Evolutionary conservation across 805 yeast species (phyloP), one percentile per base, ranked within the genome.

Genomic region (Yarrowia keelungensis): DNA sequence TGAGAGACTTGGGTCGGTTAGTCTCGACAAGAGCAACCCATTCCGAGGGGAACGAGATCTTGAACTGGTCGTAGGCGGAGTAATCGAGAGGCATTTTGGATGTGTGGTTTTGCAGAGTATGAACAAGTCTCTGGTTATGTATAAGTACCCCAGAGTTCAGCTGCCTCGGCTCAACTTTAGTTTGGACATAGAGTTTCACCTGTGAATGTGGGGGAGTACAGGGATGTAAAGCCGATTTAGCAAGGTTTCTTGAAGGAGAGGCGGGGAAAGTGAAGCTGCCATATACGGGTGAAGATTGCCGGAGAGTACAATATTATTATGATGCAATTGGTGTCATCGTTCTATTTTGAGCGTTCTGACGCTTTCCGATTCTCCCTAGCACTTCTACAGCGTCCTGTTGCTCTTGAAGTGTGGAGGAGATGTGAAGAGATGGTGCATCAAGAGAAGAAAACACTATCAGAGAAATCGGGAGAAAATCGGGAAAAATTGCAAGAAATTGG

Each of bases 1-100:
- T 90, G 70, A 86, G 79, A 1, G 79, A 76, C 72, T 81, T 79
- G 5, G 91, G 89, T 69, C 90, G 84, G 76, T 88, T 86, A 77
- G 88, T 79, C 74, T 86, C 83, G 22, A 90, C 83, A 69, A 86
- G 88, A 35, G 83, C 80, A 26, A 89, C 83, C 4, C 83, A 85
- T 32, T 81, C 79, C 53, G 78, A 80, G 39, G 84, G 79, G 67
- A 80, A 80, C 19, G 78, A 71, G 8, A 85, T 84, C 22, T 47
- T 50, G 67, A 69, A 70, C 56, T 66, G 70, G 47, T 73, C 69
- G 69, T 49, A 73, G n/a, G 69, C 41, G 22, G 69, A 47, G 64
- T 73, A 73, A 42, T 67, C 67, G 45, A 47, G 56, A 38, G 67
- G 67, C 67, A 62, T 62, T 16, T 11, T 45, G 19, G 2, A 7